Percentiles rank a stretch among this genome's conserved stretches.
These are phyloP conservation scores for Croton laevigatus DNA, from an alignment of 441 rosid species.

Conservation along the genomic window DNA sequence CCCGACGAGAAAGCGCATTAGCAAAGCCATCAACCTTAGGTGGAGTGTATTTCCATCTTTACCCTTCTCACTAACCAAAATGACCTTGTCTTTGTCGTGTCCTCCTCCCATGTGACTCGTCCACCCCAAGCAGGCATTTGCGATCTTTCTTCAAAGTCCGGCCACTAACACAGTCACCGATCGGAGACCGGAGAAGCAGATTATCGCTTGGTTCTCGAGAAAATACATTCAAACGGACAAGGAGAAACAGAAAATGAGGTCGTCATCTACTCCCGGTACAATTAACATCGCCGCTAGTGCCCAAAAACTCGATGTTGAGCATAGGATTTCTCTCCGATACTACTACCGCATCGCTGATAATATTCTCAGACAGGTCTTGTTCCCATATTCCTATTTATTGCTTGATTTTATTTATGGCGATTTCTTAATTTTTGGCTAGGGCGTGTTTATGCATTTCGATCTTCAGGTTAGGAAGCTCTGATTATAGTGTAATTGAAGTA, in stretches of 20 bases:
- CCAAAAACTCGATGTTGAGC: constrained; percentile 65
- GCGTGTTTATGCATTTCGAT: not conserved
- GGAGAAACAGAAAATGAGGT: constrained; percentile 42
- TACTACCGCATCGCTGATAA: constrained; percentile 87
- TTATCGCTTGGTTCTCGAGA: constrained; percentile 18
- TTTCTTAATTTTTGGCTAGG: not conserved
- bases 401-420: not conserved
- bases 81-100: constrained; percentile 20
- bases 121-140: constrained; percentile 27
- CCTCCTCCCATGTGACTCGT: constrained; percentile 3
- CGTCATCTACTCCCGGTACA: constrained; percentile 44
- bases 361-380: constrained; percentile 75
- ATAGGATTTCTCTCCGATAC: constrained; percentile 70
- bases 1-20: not conserved
- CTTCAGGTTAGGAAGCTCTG: not conserved
- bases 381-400: not conserved
- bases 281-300: constrained; percentile 72
- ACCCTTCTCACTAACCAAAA: constrained; percentile 31
- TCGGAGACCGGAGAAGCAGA: not conserved
- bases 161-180: not conserved
- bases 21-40: not conserved
- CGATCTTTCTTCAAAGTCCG: constrained; percentile 17
- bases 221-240: constrained; percentile 3
- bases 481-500: not conserved
- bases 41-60: constrained; percentile 25